A percentile compares a stretch with the other conserved stretches of the same genome.
These are phyloP conservation scores for Cyclocybe aegerita DNA, from an alignment of 768 basidiomycete species.

Conservation along the genomic window DNA sequence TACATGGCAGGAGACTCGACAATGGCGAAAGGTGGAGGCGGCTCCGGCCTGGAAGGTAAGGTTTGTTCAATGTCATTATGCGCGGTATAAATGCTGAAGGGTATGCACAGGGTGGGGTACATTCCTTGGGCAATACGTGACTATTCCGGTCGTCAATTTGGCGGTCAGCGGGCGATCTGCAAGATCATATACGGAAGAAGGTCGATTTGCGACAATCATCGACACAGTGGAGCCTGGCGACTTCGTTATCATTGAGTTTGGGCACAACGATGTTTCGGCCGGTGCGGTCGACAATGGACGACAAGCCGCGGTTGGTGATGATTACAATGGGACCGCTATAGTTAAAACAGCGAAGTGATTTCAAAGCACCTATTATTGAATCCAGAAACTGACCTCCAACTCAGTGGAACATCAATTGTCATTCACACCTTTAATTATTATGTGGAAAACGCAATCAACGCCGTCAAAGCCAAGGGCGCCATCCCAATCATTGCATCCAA, in stretches of 20 bases:
- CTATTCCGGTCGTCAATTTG: constrained; percentile 42
- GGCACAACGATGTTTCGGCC: constrained; percentile 46
- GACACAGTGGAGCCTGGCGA: constrained; percentile 38
- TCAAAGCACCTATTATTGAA: neutral
- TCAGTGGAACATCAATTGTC: constrained; percentile 35
- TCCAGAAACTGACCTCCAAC: neutral
- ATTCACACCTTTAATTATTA: constrained; percentile 49
- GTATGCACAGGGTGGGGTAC: constrained; percentile 41
- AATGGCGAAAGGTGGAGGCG: constrained; percentile 40
- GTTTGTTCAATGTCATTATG: neutral
- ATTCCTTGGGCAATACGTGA: constrained; percentile 39
- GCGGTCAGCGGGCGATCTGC: constrained; percentile 47
- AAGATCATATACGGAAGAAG: constrained; percentile 47
- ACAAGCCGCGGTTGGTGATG: constrained; percentile 40
- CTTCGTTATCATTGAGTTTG: constrained; percentile 48
- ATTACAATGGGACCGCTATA: constrained; percentile 32
- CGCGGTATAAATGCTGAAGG: neutral
- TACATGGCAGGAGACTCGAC: constrained; percentile 46
- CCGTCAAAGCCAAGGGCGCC: constrained; percentile 45
- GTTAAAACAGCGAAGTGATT: constrained; percentile 33
- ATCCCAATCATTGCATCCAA: constrained; percentile 47
- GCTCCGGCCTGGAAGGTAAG: constrained; percentile 34
- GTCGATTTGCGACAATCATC: constrained; percentile 42
- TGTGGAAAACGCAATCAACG: constrained; percentile 40
- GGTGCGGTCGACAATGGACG: constrained; percentile 40